These are phyloP conservation scores for Colletotrichum eleusines DNA, from an alignment of 2,329 filamentous ascomycete genomes.

Conservation along the genomic window DNA sequence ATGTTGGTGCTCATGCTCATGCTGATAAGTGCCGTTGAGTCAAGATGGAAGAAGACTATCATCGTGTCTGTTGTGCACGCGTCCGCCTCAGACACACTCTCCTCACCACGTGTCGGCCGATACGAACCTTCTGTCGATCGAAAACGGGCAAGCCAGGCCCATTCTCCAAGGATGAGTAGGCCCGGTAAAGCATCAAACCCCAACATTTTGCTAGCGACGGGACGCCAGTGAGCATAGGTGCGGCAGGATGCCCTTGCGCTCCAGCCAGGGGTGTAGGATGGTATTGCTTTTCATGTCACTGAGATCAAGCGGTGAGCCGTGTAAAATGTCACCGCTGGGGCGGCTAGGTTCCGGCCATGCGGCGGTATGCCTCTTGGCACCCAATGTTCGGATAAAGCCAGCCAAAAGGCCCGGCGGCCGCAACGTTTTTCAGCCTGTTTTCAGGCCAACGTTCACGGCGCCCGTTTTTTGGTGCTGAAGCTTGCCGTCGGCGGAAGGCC, in stretches of 20 bases:
- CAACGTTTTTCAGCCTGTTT: neutral
- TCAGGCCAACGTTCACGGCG: neutral
- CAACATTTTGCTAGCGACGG: constrained; percentile 5
- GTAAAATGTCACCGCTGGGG: constrained; percentile 15
- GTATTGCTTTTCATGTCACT: constrained; percentile 32
- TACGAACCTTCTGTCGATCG: neutral
- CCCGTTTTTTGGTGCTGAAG: neutral
- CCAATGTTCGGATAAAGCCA: neutral
- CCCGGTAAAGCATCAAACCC: constrained; percentile 11
- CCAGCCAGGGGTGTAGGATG: constrained; percentile 28
- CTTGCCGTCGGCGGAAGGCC: constrained; percentile 18
- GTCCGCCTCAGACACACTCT: neutral
- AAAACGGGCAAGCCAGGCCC: neutral
- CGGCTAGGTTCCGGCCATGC: constrained; percentile 9
- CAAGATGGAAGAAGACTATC: neutral
- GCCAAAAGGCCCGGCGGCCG: neutral
- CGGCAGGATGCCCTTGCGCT: constrained; percentile 34
- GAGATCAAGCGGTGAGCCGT: constrained; percentile 38
- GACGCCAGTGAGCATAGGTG: constrained; percentile 22
- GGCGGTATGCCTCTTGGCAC: constrained; percentile 21
- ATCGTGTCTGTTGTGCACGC: neutral
- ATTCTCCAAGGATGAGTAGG: neutral
- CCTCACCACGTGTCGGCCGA: neutral
- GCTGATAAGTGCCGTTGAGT: neutral
- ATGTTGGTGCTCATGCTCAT: neutral